These are phyloP conservation scores for Cytospora mali DNA, from an alignment of 2,329 filamentous ascomycete genomes.

Conservation along the genomic window DNA sequence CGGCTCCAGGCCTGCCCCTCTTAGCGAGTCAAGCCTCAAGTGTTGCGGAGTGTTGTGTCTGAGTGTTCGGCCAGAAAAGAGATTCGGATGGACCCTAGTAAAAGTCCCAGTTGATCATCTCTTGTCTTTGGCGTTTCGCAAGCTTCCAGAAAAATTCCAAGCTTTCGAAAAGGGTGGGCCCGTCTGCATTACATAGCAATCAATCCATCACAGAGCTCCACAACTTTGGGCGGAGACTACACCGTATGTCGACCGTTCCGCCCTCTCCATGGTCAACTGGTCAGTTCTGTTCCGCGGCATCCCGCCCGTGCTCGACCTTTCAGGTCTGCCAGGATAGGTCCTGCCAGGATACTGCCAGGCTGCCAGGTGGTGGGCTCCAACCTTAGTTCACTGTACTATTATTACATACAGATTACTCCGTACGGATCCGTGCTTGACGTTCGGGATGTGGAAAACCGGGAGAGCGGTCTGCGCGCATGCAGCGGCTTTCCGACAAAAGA, in stretches of 20 bases:
- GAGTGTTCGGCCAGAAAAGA: not conserved
- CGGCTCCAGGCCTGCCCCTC: not conserved
- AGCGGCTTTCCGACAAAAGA: not conserved
- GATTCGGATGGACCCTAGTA: no score
- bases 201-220: constrained; percentile 16
- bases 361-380: no score
- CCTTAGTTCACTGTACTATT: not conserved
- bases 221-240: constrained; percentile 5
- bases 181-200: constrained; percentile 15
- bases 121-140: constrained; percentile 23
- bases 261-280: no score
- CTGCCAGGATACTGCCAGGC: no score
- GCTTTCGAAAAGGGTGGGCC: constrained; percentile 22
- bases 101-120: constrained; percentile 1
- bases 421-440: no score
- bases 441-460: not conserved
- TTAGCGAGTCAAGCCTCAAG: not conserved
- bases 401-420: not conserved
- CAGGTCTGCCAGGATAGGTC: not conserved
- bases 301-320: not conserved
- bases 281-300: no score
- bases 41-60: not conserved
- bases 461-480: not conserved
- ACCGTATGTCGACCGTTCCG: constrained; percentile 19
- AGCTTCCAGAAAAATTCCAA: constrained; percentile 28